Evolutionary conservation across 176 grass and related monocot species (phyloP).

Genomic region (Pontederia crassipes): DNA sequence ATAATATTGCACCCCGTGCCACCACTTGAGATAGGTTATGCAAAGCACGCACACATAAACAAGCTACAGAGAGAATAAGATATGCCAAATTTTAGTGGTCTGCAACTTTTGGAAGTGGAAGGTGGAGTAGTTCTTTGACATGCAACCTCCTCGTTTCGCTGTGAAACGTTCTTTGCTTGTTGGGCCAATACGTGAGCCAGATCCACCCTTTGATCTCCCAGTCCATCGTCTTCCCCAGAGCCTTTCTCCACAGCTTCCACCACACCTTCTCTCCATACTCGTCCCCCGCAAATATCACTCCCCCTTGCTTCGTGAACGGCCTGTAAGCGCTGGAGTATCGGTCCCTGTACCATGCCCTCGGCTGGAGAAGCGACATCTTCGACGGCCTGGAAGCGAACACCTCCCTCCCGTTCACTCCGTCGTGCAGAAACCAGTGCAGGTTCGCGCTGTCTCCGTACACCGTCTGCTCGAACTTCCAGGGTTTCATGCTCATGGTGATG

Average conservation of each 20-base stretch:
- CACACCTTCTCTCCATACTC: slow-evolving; percentile 78
- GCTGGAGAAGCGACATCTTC: slow-evolving; percentile 68
- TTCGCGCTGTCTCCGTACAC: slow-evolving; percentile 44
- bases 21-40: no score
- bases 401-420: slow-evolving; percentile 63
- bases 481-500: slow-evolving; percentile 64
- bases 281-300: slow-evolving; percentile 66
- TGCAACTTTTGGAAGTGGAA: slow-evolving; percentile 35
- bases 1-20: no score
- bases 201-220: slow-evolving; percentile 76
- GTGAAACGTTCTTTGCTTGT: slow-evolving; percentile 75
- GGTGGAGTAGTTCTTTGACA: slow-evolving; percentile 57
- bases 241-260: slow-evolving; percentile 56
- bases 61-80: no score
- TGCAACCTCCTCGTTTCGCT: slow-evolving; percentile 62
- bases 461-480: slow-evolving; percentile 91
- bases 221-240: slow-evolving; percentile 48
- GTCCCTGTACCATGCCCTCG: slow-evolving; percentile 63
- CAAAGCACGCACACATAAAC: no score
- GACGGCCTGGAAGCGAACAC: slow-evolving; percentile 60
- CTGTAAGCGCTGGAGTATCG: slow-evolving; percentile 51
- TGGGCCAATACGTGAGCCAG: slow-evolving; percentile 91
- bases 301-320: slow-evolving; percentile 74
- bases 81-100: no score
- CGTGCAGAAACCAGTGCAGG: slow-evolving; percentile 77